phyloP scores from a whole-genome alignment of 108 stramenopile species.

The Cyclostephanos invisitatus region DNA sequence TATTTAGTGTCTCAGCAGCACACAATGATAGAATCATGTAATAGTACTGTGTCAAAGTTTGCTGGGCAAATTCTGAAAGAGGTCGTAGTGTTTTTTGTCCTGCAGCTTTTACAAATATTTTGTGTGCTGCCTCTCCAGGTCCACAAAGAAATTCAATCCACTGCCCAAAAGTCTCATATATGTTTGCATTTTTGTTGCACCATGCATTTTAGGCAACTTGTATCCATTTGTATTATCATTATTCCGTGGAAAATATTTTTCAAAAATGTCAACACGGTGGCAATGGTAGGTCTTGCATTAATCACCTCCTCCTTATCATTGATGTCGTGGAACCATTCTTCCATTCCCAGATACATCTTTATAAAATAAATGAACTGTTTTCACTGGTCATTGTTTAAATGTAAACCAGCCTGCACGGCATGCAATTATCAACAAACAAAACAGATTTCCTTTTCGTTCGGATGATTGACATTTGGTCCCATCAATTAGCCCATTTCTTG shows the following conservation, averaged over 20 bases:
- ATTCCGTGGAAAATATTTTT: background rate
- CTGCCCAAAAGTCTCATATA: background rate
- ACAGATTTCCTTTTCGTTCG: background rate
- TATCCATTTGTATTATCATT: background rate
- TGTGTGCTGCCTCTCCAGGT: background rate
- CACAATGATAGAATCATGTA: background rate
- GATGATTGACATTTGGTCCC: background rate
- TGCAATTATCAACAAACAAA: background rate
- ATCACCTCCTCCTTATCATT: background rate
- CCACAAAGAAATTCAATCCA: slow-evolving; percentile 2
- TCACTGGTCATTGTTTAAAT: background rate
- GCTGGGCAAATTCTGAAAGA: background rate
- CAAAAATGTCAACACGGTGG: background rate
- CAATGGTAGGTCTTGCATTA: background rate
- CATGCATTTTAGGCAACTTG: too few relatives aligned
- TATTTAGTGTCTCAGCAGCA: too few relatives aligned
- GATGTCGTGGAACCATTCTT: background rate
- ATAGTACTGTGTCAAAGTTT: background rate
- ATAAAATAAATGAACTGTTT: background rate
- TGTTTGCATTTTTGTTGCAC: background rate
- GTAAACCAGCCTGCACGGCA: background rate
- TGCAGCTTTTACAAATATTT: background rate
- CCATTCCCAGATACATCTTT: background rate
- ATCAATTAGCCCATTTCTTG: background rate
- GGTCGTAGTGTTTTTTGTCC: background rate